Conservation (phyloP, 495 filamentous ascomycete genomes). For the Aspergillus ostianus region DNA sequence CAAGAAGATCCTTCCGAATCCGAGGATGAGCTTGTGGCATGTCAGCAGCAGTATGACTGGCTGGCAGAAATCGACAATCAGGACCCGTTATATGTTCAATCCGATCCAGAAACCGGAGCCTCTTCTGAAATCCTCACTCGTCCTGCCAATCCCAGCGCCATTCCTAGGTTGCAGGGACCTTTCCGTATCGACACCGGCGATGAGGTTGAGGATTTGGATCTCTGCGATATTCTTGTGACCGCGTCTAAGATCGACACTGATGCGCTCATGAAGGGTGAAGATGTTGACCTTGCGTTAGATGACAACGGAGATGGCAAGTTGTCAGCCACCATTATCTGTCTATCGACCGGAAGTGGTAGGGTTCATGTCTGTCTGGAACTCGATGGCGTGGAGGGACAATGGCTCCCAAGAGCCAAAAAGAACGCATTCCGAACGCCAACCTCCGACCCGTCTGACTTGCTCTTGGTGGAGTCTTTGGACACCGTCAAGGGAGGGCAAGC, state of each 20-base stretch:
- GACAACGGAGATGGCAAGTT: slow-evolving; percentile 60
- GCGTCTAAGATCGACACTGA: slow-evolving; percentile 52
- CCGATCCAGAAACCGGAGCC: slow-evolving; percentile 29
- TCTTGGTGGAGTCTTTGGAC: slow-evolving; percentile 58
- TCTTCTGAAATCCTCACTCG: slow-evolving; percentile 70
- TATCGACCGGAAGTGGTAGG: slow-evolving; percentile 69
- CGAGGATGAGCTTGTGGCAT: slow-evolving; percentile 46
- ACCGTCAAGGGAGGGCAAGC: slow-evolving; percentile 53
- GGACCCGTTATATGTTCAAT: slow-evolving; percentile 49
- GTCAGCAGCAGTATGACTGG: slow-evolving; percentile 75
- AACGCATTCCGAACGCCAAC: slow-evolving; percentile 39
- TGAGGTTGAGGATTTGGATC: slow-evolving; percentile 65
- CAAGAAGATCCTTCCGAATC: slow-evolving; percentile 58
- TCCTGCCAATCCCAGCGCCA: slow-evolving; percentile 64
- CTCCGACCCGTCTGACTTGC: slow-evolving; percentile 42
- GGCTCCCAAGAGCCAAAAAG: slow-evolving; percentile 66
- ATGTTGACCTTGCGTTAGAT: slow-evolving; percentile 47
- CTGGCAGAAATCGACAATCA: slow-evolving; percentile 77
- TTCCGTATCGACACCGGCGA: slow-evolving; percentile 69
- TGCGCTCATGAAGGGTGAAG: slow-evolving; percentile 52
- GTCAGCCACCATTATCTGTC: slow-evolving; percentile 70
- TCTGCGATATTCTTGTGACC: slow-evolving; percentile 60
- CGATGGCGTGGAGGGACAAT: slow-evolving; percentile 78
- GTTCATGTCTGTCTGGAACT: slow-evolving; percentile 77
- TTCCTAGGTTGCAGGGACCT: slow-evolving; percentile 82